Conservation (phyloP, 2,329 filamentous ascomycete genomes). For the Talaromyces marneffei region DNA sequence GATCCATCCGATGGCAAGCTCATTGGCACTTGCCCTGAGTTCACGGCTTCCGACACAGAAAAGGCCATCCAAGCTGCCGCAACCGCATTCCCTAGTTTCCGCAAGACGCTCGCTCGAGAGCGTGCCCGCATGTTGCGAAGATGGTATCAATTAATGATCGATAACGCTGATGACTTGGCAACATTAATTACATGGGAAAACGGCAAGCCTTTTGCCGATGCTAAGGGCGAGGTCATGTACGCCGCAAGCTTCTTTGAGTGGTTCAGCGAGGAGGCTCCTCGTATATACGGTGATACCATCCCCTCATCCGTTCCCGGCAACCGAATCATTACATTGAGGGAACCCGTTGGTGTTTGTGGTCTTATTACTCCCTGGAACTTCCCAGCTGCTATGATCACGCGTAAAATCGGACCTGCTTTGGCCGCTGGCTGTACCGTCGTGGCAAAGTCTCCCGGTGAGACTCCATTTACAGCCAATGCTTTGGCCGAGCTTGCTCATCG, state of each 20-base stretch:
- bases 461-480: constrained; percentile 83
- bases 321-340: constrained; percentile 57
- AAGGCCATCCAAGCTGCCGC: constrained; percentile 78
- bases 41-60: constrained; percentile 69
- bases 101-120: constrained; percentile 56
- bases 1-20: constrained; percentile 78
- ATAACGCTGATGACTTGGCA: constrained; percentile 60
- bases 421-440: constrained; percentile 96
- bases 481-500: constrained; percentile 79
- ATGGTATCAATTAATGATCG: constrained; percentile 63
- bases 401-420: constrained; percentile 54
- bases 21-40: constrained; percentile 78
- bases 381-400: constrained; percentile 49
- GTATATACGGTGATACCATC: constrained; percentile 57
- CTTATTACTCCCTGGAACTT: constrained; percentile 66
- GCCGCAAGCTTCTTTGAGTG: constrained; percentile 58
- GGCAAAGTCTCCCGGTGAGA: constrained; percentile 84
- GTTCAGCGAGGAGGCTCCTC: constrained; percentile 58
- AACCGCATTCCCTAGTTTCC: constrained; percentile 59
- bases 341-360: constrained; percentile 63
- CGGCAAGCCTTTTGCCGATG: constrained; percentile 59
- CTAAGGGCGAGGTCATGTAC: constrained; percentile 54
- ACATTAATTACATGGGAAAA: constrained; percentile 65
- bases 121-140: constrained; percentile 57
- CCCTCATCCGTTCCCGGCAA: constrained; percentile 55